Evolutionary conservation across 257 asterid species (phyloP).

Genomic region (Petrea volubilis): DNA sequence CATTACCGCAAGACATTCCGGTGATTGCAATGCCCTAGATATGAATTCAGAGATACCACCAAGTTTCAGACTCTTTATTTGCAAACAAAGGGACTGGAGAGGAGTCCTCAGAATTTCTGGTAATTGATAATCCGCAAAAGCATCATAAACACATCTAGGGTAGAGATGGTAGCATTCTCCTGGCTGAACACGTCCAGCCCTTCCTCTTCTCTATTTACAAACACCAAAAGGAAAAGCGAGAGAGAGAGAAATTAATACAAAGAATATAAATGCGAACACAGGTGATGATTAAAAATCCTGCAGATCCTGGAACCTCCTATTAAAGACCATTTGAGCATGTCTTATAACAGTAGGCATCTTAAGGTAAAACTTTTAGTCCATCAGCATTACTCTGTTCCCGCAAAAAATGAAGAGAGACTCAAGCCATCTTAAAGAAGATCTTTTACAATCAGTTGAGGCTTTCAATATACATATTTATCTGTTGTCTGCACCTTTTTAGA

Average conservation of each 20-base stretch:
- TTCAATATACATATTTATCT: neutral
- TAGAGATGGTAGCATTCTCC: conserved; percentile 96
- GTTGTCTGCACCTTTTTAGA: neutral
- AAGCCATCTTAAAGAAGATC: neutral
- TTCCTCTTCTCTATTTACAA: conserved; percentile 85
- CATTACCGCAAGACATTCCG: conserved; percentile 86
- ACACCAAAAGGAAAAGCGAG: conserved; percentile 21
- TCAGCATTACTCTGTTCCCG: too few relatives aligned
- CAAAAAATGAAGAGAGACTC: too few relatives aligned
- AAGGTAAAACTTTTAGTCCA: neutral
- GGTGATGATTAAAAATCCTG: neutral
- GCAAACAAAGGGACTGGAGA: conserved; percentile 92
- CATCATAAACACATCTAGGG: conserved; percentile 83
- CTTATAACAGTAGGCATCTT: neutral
- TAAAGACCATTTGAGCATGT: conserved; percentile 9
- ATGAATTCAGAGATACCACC: conserved; percentile 89
- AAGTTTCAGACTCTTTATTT: conserved; percentile 86
- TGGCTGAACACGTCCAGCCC: conserved; percentile 99
- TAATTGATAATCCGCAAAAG: conserved; percentile 80
- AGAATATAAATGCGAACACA: conserved; percentile 6
- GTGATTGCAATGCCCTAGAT: conserved; percentile 87
- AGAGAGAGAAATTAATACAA: conserved; percentile 17
- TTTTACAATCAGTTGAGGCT: neutral
- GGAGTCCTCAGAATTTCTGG: conserved; percentile 98
- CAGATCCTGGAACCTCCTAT: neutral